Evolutionary conservation across 495 filamentous ascomycete genomes (phyloP).

Genomic region (Daldinia grandis): DNA sequence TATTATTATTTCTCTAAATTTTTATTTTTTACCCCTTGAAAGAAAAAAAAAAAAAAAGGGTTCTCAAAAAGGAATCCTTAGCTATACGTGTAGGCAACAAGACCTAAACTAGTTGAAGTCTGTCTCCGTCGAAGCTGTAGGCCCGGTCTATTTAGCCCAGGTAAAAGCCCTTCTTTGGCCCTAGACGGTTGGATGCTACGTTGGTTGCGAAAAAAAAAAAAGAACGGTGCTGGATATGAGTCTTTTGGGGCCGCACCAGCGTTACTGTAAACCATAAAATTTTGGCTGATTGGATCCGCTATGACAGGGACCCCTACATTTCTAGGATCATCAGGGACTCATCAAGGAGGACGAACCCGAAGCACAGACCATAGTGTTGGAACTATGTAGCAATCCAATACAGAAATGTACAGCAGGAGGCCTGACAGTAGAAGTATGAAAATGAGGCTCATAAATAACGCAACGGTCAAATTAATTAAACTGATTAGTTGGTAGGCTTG

Average conservation of each 20-base stretch:
- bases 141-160: constrained; percentile 40
- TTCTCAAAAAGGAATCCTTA: constrained; percentile 3
- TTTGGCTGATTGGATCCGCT: constrained; percentile 36
- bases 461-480: constrained; percentile 17
- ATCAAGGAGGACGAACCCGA: constrained; percentile 15
- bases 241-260: constrained; percentile 31
- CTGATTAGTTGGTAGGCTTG: constrained; percentile 10
- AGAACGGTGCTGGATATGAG: constrained; percentile 22
- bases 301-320: constrained; percentile 28
- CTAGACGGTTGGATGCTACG: constrained; percentile 36
- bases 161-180: constrained; percentile 30
- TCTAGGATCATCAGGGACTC: constrained; percentile 22
- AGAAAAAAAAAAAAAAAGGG: too few relatives aligned
- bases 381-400: constrained; percentile 15
- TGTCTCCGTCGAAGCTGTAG: constrained; percentile 28
- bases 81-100: constrained; percentile 15
- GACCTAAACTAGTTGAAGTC: constrained; percentile 19
- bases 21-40: too few relatives aligned
- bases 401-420: constrained; percentile 9
- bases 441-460: constrained; percentile 27
- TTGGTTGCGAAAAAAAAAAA: constrained; percentile 34
- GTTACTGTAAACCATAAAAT: constrained; percentile 24
- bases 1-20: not conserved
- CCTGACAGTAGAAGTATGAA: constrained; percentile 6
- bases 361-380: constrained; percentile 30